Base-by-base conservation (phyloP, 169 alveolate genomes). In the Ichthyophthirius multifiliis region DNA sequence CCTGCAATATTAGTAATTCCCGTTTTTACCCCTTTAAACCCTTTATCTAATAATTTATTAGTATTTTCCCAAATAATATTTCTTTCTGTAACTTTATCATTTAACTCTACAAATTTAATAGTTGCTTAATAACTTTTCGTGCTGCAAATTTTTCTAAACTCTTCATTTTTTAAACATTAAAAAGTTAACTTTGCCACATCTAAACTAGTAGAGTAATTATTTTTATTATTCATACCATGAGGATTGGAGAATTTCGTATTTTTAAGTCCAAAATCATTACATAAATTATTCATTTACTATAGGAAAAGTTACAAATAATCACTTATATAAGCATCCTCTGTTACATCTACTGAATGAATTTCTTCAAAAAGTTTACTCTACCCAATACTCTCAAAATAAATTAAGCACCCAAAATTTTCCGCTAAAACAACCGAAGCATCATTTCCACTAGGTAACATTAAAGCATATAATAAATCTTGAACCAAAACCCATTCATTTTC, bases 371-470 rank as follows among this genome's bases (percentile, higher is more conserved):
- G 31, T 31, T 65, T 18, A 34, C 23, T 31, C 23, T 65, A 13
- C 4, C 76, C 76, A 65, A 65, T 65, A 7, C 55, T 34, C 32
- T 65, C 44, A 65, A 65, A 65, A 35, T 65, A 65, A 31, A 65
- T 46, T 32, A 65, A 65, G 30, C 76, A 65, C 1, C 86, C 86
- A 43, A 80, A 80, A 80, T 80, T 80, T 45, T 80, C 86, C 9
- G 86, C 86, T 20, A 80, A 80, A 31, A 63, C 32, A n/a, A 80
- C 44, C 1, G 86, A 80, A n/a, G 91, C 90, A 76, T 90, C 95
- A 75, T 90, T 90, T n/a, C 95, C 95, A 64, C 88, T 73, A 9
- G 95, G 95, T 16, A 90, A 83, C 93, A 90, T 83, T 31, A 90
- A 45, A n/a, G 86, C 95, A 82, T 86, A 77, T 35, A 86, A 62